Evolutionary conservation across 2,329 filamentous ascomycete species (phyloP).

Genomic region (Colletotrichum lindemuthianum): DNA sequence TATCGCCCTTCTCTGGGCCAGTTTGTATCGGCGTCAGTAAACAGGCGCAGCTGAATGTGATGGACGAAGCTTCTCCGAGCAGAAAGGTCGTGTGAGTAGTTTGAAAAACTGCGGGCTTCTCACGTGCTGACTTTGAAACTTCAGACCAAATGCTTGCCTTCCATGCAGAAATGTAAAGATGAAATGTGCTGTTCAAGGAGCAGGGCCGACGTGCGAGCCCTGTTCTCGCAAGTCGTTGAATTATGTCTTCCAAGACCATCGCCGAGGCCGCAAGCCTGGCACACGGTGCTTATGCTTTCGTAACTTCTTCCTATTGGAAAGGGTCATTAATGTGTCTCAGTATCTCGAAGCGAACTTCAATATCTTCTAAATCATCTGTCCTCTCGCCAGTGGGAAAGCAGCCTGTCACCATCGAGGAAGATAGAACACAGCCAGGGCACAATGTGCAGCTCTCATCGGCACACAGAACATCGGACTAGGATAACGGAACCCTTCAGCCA

Average conservation of each 20-base stretch:
- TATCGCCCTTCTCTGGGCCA: background rate
- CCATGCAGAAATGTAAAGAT: slow-evolving; percentile 52
- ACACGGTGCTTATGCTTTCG: slow-evolving; percentile 41
- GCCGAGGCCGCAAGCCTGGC: slow-evolving; percentile 50
- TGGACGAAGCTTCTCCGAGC: background rate
- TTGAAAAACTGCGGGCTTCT: background rate
- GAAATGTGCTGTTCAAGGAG: slow-evolving; percentile 44
- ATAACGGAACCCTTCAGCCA: slow-evolving; percentile 43
- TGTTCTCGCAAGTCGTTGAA: slow-evolving; percentile 49
- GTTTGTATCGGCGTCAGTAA: background rate
- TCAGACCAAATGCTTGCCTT: slow-evolving; percentile 45
- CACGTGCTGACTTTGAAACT: no score
- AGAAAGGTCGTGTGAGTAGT: slow-evolving; percentile 11
- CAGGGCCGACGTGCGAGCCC: slow-evolving; percentile 45
- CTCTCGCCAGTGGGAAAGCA: background rate
- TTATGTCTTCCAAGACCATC: slow-evolving; percentile 51
- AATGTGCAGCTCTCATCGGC: background rate
- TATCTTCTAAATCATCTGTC: background rate
- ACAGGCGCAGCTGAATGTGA: background rate
- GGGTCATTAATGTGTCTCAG: background rate
- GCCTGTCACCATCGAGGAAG: background rate
- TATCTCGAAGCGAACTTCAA: background rate
- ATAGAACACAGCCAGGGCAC: no score
- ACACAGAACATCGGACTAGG: slow-evolving; percentile 23
- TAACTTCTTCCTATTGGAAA: no score